Evolutionary conservation across 129 eudicot genomes (phyloP).

Genomic region (Cynara cardunculus): DNA sequence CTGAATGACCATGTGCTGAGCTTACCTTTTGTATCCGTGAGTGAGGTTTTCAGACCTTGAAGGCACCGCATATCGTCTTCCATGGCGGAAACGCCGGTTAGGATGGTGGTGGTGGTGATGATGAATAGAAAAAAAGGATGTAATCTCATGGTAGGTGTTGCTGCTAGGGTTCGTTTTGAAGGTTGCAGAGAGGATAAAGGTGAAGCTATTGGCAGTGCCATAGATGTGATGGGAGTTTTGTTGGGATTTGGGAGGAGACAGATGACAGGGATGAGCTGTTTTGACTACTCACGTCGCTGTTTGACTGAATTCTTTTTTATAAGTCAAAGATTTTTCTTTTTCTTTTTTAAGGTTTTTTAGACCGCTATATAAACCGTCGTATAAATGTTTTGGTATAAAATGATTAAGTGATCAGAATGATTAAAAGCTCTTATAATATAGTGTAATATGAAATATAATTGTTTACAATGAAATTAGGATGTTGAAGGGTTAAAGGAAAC

Average conservation of each 20-base stretch:
- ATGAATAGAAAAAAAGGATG: not conserved
- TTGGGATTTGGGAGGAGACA: slow-evolving; percentile 24
- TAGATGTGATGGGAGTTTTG: slow-evolving; percentile 11
- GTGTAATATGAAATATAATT: too few relatives aligned
- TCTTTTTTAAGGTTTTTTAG: not conserved
- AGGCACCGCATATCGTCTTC: slow-evolving; percentile 72
- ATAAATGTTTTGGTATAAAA: too few relatives aligned
- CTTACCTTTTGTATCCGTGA: slow-evolving; percentile 38
- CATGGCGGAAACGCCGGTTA: slow-evolving; percentile 23
- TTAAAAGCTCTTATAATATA: too few relatives aligned
- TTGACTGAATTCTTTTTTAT: slow-evolving; percentile 25
- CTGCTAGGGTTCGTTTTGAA: slow-evolving; percentile 1
- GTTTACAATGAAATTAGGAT: too few relatives aligned
- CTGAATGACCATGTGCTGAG: slow-evolving; percentile 57
- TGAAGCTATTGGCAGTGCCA: not conserved
- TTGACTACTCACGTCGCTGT: slow-evolving; percentile 28
- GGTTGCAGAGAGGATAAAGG: not conserved
- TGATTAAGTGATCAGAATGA: too few relatives aligned
- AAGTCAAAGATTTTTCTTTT: slow-evolving; percentile 14
- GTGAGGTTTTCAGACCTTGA: slow-evolving; percentile 46
- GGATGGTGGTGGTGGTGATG: not conserved
- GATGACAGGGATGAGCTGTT: slow-evolving; percentile 35
- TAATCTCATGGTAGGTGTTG: slow-evolving; percentile 14
- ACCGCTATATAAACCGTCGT: too few relatives aligned
- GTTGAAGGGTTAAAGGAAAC: too few relatives aligned